These are phyloP conservation scores for Angophora floribunda DNA, from an alignment of 345 rosid genomes.

Conservation along the genomic window DNA sequence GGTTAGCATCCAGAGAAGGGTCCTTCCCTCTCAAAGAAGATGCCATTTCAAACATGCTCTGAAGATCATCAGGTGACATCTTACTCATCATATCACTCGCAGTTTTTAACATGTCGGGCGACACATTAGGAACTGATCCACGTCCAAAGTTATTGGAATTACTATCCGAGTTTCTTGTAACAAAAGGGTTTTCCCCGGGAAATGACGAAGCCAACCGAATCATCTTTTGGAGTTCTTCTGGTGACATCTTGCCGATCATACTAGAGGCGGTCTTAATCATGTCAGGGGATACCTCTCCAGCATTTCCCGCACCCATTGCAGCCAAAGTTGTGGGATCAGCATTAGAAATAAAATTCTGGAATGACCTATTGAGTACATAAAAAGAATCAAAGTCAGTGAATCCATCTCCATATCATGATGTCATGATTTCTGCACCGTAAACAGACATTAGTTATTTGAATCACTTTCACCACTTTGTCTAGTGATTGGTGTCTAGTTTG, in stretches of 20 bases:
- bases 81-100: constrained; percentile 81
- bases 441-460: not conserved
- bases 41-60: constrained; percentile 82
- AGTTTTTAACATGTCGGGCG: constrained; percentile 76
- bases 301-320: constrained; percentile 61
- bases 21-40: constrained; percentile 42
- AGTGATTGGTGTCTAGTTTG: not conserved
- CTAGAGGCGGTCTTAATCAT: constrained; percentile 76
- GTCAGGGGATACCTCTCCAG: constrained; percentile 69
- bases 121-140: constrained; percentile 29
- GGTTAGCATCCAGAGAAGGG: constrained; percentile 7
- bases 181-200: constrained; percentile 38
- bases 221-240: constrained; percentile 86
- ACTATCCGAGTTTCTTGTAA: constrained; percentile 16
- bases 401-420: not conserved
- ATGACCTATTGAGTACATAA: constrained; percentile 39
- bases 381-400: not conserved
- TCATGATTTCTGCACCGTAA: not conserved
- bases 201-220: constrained; percentile 73
- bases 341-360: constrained; percentile 69
- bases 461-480: not conserved
- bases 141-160: constrained; percentile 27
- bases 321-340: constrained; percentile 66
- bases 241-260: constrained; percentile 87
- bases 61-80: constrained; percentile 73